Evolutionary conservation across 2,329 filamentous ascomycete genomes (phyloP).

Genomic region (Diplodia seriata): DNA sequence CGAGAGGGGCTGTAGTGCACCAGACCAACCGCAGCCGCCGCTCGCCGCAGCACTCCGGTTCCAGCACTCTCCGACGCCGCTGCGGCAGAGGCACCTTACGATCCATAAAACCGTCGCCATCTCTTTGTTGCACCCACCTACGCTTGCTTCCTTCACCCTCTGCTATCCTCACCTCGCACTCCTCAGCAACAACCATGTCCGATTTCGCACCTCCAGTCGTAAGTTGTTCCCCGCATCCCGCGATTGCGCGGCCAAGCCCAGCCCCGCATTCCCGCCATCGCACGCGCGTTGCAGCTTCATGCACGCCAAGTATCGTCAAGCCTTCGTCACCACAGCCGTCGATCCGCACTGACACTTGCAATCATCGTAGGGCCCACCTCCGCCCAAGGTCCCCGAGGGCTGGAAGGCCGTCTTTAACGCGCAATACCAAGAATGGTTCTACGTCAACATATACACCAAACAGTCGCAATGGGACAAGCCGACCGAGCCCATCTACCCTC

Average conservation of each 20-base stretch:
- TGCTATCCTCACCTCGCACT: not conserved
- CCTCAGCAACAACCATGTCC: constrained; percentile 38
- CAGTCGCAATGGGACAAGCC: constrained; percentile 91
- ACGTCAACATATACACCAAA: constrained; percentile 86
- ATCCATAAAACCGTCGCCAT: constrained; percentile 18
- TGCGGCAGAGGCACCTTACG: constrained; percentile 13
- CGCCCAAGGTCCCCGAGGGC: constrained; percentile 72
- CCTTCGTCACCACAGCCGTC: constrained; percentile 30
- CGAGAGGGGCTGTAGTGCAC: no score
- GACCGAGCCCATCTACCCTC: constrained; percentile 68
- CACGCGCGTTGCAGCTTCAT: constrained; percentile 3
- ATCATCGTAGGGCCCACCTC: constrained; percentile 57
- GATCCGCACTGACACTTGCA: not conserved
- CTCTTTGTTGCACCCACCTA: not conserved
- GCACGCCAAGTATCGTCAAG: constrained; percentile 25
- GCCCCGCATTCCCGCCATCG: constrained; percentile 16
- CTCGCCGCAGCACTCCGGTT: constrained; percentile 10
- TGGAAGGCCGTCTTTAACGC: constrained; percentile 86
- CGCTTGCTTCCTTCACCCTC: not conserved
- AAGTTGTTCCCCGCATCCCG: constrained; percentile 33
- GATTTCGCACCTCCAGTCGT: constrained; percentile 48
- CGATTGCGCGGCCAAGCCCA: constrained; percentile 5
- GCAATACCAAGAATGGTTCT: constrained; percentile 93
- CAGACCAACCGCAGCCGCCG: not conserved
- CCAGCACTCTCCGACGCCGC: constrained; percentile 27